Evolutionary conservation across 1,139 yeast species (phyloP).

Genomic region (Nakaseomyces glabratus): DNA sequence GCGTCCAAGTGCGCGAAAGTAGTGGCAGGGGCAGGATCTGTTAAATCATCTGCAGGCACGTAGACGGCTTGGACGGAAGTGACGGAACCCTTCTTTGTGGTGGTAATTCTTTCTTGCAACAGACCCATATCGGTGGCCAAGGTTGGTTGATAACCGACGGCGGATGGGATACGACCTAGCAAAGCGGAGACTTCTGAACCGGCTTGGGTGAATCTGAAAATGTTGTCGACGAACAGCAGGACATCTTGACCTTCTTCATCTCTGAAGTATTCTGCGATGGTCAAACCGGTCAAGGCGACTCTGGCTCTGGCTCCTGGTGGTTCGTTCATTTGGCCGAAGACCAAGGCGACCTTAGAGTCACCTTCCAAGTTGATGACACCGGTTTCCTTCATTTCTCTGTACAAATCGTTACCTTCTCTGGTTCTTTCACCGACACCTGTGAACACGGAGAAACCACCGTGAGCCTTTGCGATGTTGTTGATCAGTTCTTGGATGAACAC

Average conservation of each 20-base stretch:
- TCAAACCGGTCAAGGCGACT: slow-evolving; percentile 99
- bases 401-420: slow-evolving; percentile 99
- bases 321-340: slow-evolving; percentile 99
- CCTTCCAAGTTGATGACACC: slow-evolving; percentile 99
- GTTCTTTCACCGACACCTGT: slow-evolving; percentile 99
- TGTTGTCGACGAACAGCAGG: slow-evolving; percentile 97
- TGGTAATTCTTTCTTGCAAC: slow-evolving; percentile 99
- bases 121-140: slow-evolving; percentile 99
- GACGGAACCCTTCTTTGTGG: slow-evolving; percentile 99
- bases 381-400: slow-evolving; percentile 99
- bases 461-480: slow-evolving; percentile 99
- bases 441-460: slow-evolving; percentile 99
- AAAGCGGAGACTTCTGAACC: slow-evolving; percentile 99
- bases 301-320: slow-evolving; percentile 99
- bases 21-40: slow-evolving; percentile 99
- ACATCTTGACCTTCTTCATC: slow-evolving; percentile 99
- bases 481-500: slow-evolving; percentile 99
- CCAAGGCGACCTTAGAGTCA: slow-evolving; percentile 98
- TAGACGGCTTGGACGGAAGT: slow-evolving; percentile 99
- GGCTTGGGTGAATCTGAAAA: slow-evolving; percentile 99
- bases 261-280: slow-evolving; percentile 99
- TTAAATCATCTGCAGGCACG: slow-evolving; percentile 99
- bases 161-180: slow-evolving; percentile 99
- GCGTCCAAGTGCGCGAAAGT: slow-evolving; percentile 99
- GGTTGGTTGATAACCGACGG: slow-evolving; percentile 99